phyloP scores from a whole-genome alignment of 306 rosid genomes.

The Carpinus fangiana region DNA sequence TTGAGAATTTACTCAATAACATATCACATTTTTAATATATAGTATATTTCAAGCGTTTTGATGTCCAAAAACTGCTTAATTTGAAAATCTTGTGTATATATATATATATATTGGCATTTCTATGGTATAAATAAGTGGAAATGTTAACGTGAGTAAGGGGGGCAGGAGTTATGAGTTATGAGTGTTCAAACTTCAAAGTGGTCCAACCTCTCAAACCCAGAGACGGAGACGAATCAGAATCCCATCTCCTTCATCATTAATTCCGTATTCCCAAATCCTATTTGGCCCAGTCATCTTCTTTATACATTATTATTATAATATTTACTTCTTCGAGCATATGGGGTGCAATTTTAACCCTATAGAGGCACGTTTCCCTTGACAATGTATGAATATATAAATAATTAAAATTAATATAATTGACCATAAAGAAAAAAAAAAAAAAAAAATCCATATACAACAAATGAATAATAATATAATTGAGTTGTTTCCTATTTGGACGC shows the following conservation, averaged over 20 bases:
- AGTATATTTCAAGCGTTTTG: too few species aligned
- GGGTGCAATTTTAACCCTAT: slow-evolving; percentile 1
- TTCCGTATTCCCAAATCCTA: slow-evolving; percentile 51
- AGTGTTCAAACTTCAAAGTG: slow-evolving; percentile 48
- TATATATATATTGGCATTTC: not conserved
- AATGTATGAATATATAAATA: not conserved
- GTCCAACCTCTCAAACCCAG: slow-evolving; percentile 50
- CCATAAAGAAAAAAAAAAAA: too few species aligned
- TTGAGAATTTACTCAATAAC: too few species aligned
- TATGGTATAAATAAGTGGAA: slow-evolving; percentile 7
- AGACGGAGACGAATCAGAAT: slow-evolving; percentile 58
- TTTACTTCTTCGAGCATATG: slow-evolving; percentile 29
- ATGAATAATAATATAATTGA: not conserved
- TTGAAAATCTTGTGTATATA: not conserved
- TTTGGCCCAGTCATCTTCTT: slow-evolving; percentile 48
- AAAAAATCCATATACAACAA: too few species aligned
- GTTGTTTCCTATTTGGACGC: not conserved
- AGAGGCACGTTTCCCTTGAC: slow-evolving; percentile 17
- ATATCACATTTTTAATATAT: too few species aligned
- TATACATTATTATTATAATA: slow-evolving; percentile 28
- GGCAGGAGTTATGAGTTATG: slow-evolving; percentile 37
- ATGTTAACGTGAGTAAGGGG: slow-evolving; percentile 50
- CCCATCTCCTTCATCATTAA: slow-evolving; percentile 59
- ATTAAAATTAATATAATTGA: too few species aligned
- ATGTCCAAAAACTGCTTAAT: too few species aligned